These are phyloP conservation scores for Chrysopogon serrulatus DNA, from an alignment of 176 grass and related monocot species.

Conservation along the genomic window DNA sequence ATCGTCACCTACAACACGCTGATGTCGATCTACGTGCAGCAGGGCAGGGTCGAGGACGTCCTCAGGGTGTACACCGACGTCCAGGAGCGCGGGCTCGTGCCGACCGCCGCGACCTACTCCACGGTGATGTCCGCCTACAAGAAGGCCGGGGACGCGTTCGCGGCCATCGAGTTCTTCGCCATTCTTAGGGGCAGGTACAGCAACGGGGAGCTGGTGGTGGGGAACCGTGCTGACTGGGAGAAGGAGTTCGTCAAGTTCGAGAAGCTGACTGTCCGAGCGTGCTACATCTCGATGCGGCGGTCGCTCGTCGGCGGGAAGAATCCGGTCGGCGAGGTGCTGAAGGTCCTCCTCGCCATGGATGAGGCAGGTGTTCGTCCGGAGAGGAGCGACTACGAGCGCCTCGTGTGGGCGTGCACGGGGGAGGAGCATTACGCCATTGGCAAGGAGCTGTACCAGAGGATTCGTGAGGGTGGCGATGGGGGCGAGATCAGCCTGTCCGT, in stretches of 20 bases:
- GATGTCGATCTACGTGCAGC: conserved; percentile 68
- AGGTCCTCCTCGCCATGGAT: conserved; percentile 66
- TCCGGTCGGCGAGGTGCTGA: conserved; percentile 42
- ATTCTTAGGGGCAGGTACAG: conserved; percentile 54
- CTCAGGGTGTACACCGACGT: conserved; percentile 48
- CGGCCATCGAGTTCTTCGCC: conserved; percentile 49
- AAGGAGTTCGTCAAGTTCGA: conserved; percentile 65
- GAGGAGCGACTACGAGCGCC: conserved; percentile 44
- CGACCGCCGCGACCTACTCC: conserved; percentile 58
- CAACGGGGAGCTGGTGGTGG: conserved; percentile 45
- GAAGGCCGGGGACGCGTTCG: conserved; percentile 54
- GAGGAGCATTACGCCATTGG: conserved; percentile 71
- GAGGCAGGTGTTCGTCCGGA: conserved; percentile 30
- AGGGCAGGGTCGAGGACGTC: conserved; percentile 47
- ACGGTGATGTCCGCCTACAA: conserved; percentile 67
- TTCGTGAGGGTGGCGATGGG: conserved; percentile 37
- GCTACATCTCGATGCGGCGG: conserved; percentile 52
- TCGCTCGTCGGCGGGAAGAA: conserved; percentile 46
- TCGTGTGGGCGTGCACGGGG: conserved; percentile 75
- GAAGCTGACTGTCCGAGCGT: conserved; percentile 40
- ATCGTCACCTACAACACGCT: conserved; percentile 75
- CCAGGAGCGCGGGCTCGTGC: conserved; percentile 47
- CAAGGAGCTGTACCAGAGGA: conserved; percentile 71
- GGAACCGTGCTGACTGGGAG: conserved; percentile 46
- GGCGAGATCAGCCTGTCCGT: conserved; percentile 64